Evolutionary conservation across 768 basidiomycete genomes (phyloP).

Genomic region (Tulasnella sp.): DNA sequence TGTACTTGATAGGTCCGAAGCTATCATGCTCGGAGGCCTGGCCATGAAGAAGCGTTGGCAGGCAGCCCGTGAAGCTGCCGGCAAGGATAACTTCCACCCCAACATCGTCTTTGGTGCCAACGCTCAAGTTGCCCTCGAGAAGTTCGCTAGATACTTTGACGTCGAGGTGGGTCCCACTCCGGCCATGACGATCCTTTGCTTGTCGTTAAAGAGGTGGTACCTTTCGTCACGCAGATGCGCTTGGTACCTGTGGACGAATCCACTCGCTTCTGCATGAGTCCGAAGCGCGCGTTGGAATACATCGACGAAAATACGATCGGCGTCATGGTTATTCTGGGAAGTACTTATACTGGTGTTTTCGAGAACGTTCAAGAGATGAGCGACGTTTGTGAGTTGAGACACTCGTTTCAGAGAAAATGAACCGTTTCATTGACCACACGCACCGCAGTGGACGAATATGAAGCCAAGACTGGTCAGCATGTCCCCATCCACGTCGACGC

Average conservation of each 20-base stretch:
- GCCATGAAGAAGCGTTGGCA: slow-evolving; percentile 73
- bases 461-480: slow-evolving; percentile 40
- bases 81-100: slow-evolving; percentile 41
- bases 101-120: slow-evolving; percentile 61
- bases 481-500: slow-evolving; percentile 59
- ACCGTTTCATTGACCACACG: not conserved
- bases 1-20: slow-evolving; percentile 40
- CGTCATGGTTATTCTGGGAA: slow-evolving; percentile 48
- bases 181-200: not conserved
- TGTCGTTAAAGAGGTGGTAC: not conserved
- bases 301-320: slow-evolving; percentile 73
- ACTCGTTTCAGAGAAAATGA: not conserved
- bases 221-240: slow-evolving; percentile 35
- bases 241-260: slow-evolving; percentile 62
- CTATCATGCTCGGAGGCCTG: slow-evolving; percentile 67
- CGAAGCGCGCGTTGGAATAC: slow-evolving; percentile 58
- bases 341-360: slow-evolving; percentile 53
- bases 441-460: slow-evolving; percentile 35
- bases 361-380: slow-evolving; percentile 86
- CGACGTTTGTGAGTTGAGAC: slow-evolving; percentile 41
- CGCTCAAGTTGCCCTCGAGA: slow-evolving; percentile 66
- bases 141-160: slow-evolving; percentile 66
- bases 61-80: slow-evolving; percentile 57
- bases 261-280: slow-evolving; percentile 73
- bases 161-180: slow-evolving; percentile 42